Conservation (phyloP, 352 stramenopile species). For the Phytophthora cactorum region DNA sequence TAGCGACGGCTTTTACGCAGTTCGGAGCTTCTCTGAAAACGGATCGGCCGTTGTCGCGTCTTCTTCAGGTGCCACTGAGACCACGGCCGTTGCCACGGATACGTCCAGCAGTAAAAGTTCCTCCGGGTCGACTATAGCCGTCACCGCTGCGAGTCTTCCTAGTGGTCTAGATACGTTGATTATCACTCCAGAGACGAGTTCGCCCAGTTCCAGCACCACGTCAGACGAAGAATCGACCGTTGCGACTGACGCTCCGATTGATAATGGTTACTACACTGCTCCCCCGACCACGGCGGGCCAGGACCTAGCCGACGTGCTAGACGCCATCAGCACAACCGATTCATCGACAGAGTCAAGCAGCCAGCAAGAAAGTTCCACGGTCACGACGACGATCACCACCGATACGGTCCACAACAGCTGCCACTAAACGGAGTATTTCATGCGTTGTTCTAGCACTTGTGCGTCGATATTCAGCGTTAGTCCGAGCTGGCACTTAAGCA, state of each 20-base stretch:
- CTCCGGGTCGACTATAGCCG: slow-evolving; percentile 6
- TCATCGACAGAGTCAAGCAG: no score
- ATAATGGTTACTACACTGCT: slow-evolving; percentile 21
- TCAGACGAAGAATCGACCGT: slow-evolving; percentile 2
- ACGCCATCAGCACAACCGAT: slow-evolving; percentile 4
- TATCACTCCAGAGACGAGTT: slow-evolving; percentile 6
- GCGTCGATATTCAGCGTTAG: not conserved
- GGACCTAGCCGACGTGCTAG: slow-evolving; percentile 20
- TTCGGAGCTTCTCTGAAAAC: no score
- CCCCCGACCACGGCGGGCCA: slow-evolving; percentile 12
- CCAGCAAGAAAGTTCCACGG: no score
- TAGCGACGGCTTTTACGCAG: no score
- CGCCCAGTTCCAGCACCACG: not conserved
- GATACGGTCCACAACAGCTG: slow-evolving; percentile 18
- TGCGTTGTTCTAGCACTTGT: no score
- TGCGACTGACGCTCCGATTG: slow-evolving; percentile 10
- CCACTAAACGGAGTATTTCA: slow-evolving; percentile 3
- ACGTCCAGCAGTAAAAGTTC: slow-evolving; percentile 4
- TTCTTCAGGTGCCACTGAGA: not conserved
- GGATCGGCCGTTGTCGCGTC: not conserved
- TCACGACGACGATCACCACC: no score
- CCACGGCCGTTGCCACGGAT: slow-evolving; percentile 12
- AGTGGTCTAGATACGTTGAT: slow-evolving; percentile 12
- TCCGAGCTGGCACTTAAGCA: not conserved
- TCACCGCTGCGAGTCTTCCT: slow-evolving; percentile 5